Evolutionary conservation across 2,329 filamentous ascomycete species (phyloP).

Genomic region (Pseudogymnoascus sp.): DNA sequence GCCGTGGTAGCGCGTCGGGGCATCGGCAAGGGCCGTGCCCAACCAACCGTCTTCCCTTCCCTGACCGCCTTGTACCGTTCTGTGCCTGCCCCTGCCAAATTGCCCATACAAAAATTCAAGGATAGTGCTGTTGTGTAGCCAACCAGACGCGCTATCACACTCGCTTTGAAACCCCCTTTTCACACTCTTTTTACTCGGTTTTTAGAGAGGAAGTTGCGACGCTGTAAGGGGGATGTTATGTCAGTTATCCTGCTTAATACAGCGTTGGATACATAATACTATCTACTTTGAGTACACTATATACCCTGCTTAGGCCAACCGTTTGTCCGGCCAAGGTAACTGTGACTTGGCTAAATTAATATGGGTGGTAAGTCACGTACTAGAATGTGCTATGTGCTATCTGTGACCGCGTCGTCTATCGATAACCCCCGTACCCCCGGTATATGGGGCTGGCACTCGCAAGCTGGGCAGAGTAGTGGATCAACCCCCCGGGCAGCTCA

Average conservation of each 20-base stretch:
- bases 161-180: constrained; percentile 3
- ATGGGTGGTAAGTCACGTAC: not conserved
- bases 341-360: not conserved
- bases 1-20: constrained; percentile 5
- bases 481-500: not conserved
- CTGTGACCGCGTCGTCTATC: not conserved
- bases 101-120: not conserved
- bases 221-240: not conserved
- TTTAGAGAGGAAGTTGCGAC: not conserved
- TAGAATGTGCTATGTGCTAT: not conserved
- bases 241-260: not conserved
- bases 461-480: constrained; percentile 4
- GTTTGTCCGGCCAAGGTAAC: not conserved
- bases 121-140: not conserved
- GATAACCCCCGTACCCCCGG: not conserved
- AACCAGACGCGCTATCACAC: constrained; percentile 2
- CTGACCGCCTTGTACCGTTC: not conserved
- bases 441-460: not conserved
- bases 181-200: not conserved
- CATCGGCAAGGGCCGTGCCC: constrained; percentile 1
- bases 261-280: not conserved
- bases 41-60: not conserved
- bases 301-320: not conserved
- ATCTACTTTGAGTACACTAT: not conserved
- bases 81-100: not conserved